A percentile compares a stretch with the other conserved stretches of the same genome.
Evolutionary conservation across 176 grass and related monocot species (phyloP).

Genomic region (Alopecurus myosuroides): DNA sequence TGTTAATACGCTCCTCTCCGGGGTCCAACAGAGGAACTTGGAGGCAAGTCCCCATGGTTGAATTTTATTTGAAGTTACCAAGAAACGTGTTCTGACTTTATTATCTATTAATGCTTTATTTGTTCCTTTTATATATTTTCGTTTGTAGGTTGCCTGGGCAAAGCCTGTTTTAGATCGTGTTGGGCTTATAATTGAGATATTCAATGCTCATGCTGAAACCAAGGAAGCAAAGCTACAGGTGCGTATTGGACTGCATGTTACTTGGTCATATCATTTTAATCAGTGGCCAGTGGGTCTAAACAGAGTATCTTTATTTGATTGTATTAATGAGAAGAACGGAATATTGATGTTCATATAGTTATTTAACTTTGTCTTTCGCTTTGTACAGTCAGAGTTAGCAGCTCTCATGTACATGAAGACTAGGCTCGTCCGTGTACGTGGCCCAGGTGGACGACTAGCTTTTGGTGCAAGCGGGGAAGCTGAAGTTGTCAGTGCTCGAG

Average conservation of each 20-base stretch:
- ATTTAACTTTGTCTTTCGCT: slow-evolving; percentile 21
- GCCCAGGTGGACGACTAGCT: slow-evolving; percentile 75
- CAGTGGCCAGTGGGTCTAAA: neutral
- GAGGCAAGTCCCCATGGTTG: slow-evolving; percentile 53
- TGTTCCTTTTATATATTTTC: slow-evolving; percentile 17
- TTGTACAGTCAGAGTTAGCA: slow-evolving; percentile 82
- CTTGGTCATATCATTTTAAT: neutral
- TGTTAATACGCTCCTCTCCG: slow-evolving; percentile 84
- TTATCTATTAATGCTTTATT: neutral
- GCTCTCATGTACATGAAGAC: slow-evolving; percentile 94
- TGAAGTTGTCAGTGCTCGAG: slow-evolving; percentile 97
- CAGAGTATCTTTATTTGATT: neutral
- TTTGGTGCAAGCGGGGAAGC: slow-evolving; percentile 89
- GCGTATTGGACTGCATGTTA: neutral
- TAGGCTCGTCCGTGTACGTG: slow-evolving; percentile 85
- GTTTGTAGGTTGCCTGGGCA: slow-evolving; percentile 59
- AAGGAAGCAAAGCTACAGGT: slow-evolving; percentile 99
- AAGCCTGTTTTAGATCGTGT: slow-evolving; percentile 90
- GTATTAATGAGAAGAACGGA: slow-evolving; percentile 13
- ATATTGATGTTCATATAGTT: slow-evolving; percentile 12
- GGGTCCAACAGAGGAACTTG: slow-evolving; percentile 89
- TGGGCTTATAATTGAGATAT: slow-evolving; percentile 97
- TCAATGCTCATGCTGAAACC: slow-evolving; percentile 95
- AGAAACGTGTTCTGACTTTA: neutral
- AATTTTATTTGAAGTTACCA: slow-evolving; percentile 1